Conservation (phyloP, 495 filamentous ascomycete genomes). For the Penicillium pulvis region DNA sequence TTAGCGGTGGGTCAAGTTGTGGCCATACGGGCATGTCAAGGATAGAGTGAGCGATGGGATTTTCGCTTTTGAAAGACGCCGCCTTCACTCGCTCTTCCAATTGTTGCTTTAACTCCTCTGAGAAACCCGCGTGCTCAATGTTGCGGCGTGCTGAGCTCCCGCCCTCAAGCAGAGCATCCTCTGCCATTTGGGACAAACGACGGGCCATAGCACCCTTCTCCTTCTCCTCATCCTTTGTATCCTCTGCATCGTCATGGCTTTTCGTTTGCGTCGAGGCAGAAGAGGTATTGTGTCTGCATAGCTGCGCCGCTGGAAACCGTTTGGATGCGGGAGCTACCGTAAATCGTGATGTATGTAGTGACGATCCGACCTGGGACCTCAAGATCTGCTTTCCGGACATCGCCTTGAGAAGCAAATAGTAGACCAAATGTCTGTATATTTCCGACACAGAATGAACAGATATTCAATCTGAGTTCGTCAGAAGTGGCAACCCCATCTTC, state of each 20-base stretch:
- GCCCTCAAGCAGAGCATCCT: conserved; percentile 72
- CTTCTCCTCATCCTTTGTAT: conserved; percentile 17
- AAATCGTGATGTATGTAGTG: conserved; percentile 18
- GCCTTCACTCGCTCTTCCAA: conserved; percentile 74
- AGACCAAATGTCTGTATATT: not conserved
- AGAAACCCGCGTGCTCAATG: conserved; percentile 84
- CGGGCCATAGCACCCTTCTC: conserved; percentile 63
- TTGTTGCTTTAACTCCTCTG: conserved; percentile 74
- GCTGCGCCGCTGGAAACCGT: conserved; percentile 27
- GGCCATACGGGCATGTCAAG: conserved; percentile 60
- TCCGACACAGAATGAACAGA: not conserved
- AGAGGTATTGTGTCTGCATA: conserved; percentile 25
- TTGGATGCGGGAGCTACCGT: conserved; percentile 18
- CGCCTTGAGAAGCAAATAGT: not conserved
- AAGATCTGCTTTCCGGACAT: conserved; percentile 33
- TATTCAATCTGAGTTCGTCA: not conserved
- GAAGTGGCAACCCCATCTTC: conserved; percentile 4
- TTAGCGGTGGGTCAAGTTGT: not conserved
- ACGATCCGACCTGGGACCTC: conserved; percentile 15
- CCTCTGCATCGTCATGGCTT: conserved; percentile 15
- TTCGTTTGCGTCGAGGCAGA: conserved; percentile 18
- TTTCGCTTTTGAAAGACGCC: conserved; percentile 67
- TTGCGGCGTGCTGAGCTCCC: conserved; percentile 70
- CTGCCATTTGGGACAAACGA: conserved; percentile 75
- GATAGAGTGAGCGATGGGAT: conserved; percentile 70